Evolutionary conservation across 139 green algal genomes (phyloP), one percentile per base, ranked within the genome.

Genomic region (Diplosphaera chodatii): DNA sequence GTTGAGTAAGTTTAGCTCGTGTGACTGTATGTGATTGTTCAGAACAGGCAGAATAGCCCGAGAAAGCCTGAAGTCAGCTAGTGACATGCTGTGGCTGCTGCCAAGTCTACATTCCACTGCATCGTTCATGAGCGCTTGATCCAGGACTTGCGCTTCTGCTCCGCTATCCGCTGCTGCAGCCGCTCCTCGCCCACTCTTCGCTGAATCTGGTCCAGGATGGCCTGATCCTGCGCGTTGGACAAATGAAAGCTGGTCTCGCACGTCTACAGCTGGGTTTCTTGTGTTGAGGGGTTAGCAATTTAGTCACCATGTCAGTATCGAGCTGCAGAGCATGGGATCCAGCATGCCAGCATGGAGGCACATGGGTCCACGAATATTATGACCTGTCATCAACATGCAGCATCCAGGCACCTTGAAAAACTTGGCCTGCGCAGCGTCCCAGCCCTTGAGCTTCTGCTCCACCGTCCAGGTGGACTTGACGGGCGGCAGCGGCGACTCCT

Each of bases 361-460:
- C n/a, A n/a, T n/a, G n/a, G n/a, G n/a, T n/a, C n/a, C n/a, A 67
- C 70, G 3, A 66, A 81, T 66, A n/a, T 75, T 76, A 4, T 83
- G 76, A 64, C 88, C 79, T 13, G n/a, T 48, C 10, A 21, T 13
- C 37, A 48, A 13, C 37, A 48, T 48, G 37, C 37, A 21, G 37
- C 37, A 21, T 13, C 10, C 37, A 48, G 37, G 48, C 48, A 59
- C 48, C 48, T 59, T 59, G 68, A 95, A 95, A 63, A 95, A 92
- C 8, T 77, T 78, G 1, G 55, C 25, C 72, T 93, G 85, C 28
- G 84, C 78, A 20, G 40, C 63, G 1, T 76, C 66, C 89, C 89
- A 95, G 25, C 81, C 77, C 21, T 86, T 86, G 32, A 95, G 74
- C 82, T 84, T 81, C 32, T 83, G 71, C 64, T 95, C 89, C n/a